These are phyloP conservation scores for Linnemannia elongata DNA, from an alignment of 192 early-diverging fungal genomes.

Conservation along the genomic window DNA sequence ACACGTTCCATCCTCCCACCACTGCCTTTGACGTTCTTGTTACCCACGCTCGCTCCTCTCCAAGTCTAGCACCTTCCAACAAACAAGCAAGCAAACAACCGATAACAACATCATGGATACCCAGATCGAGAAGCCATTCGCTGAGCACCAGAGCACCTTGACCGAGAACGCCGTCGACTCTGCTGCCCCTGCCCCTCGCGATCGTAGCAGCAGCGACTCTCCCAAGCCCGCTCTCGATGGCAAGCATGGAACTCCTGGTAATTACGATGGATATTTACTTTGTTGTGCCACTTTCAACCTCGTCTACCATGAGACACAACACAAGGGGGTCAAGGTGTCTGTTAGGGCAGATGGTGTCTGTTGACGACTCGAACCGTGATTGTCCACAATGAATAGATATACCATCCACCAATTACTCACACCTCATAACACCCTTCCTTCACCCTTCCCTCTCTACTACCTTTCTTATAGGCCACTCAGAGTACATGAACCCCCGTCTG, in stretches of 20 bases:
- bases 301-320: background rate
- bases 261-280: background rate
- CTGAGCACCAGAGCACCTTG: conserved; percentile 30
- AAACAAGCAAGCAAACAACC: background rate
- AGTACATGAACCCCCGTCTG: conserved; percentile 42
- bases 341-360: no score
- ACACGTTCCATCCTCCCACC: background rate
- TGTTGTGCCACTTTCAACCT: background rate
- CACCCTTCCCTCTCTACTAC: background rate
- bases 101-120: background rate
- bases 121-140: conserved; percentile 20
- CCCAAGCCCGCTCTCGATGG: conserved; percentile 27
- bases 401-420: background rate
- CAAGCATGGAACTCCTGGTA: conserved; percentile 16
- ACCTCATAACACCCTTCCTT: background rate
- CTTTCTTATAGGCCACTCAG: conserved; percentile 19
- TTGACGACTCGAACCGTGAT: no score
- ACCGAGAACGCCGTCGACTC: conserved; percentile 21
- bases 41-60: background rate
- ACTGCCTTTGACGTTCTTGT: background rate
- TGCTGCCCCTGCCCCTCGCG: conserved; percentile 22
- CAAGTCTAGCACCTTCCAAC: no score
- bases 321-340: no score
- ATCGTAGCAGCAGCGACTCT: conserved; percentile 42
- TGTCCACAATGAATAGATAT: background rate